A percentile compares a stretch with the other conserved stretches of the same genome.
Evolutionary conservation across 202 grass and related monocot species (phyloP).

Genomic region (Schoenoplectus tabernaemontani): DNA sequence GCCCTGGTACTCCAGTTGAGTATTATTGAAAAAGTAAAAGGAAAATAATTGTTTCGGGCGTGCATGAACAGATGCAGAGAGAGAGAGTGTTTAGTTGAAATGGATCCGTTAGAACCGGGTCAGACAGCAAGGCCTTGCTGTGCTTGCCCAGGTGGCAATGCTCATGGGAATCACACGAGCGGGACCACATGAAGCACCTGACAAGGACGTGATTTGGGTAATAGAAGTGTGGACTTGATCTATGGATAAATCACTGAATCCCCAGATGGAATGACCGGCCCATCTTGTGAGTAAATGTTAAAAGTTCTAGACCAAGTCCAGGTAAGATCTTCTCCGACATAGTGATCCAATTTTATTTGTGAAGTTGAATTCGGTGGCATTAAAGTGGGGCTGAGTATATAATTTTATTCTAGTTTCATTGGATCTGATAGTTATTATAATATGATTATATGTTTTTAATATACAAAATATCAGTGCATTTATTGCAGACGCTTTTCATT

Average conservation of each 20-base stretch:
- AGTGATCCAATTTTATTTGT: slow-evolving; percentile 7
- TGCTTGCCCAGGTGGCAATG: background rate
- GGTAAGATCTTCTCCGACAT: slow-evolving; percentile 9
- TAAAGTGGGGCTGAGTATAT: background rate
- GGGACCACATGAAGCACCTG: slow-evolving; percentile 19
- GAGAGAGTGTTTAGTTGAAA: slow-evolving; percentile 5
- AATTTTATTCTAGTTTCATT: background rate
- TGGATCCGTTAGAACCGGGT: slow-evolving; percentile 7
- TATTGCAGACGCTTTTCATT: background rate
- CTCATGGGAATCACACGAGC: background rate
- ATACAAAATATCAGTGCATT: slow-evolving; percentile 6
- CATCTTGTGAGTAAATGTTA: too few relatives aligned
- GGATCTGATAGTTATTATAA: background rate
- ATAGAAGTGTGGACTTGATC: slow-evolving; percentile 1
- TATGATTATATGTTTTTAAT: background rate
- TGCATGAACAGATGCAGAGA: slow-evolving; percentile 4
- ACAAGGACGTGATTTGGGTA: background rate
- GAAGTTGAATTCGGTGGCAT: slow-evolving; percentile 5
- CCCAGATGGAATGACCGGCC: too few relatives aligned
- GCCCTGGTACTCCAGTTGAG: slow-evolving; percentile 82
- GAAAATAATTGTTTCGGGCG: background rate
- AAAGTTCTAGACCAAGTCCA: slow-evolving; percentile 15
- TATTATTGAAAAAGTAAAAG: slow-evolving; percentile 46
- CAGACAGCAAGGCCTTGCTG: slow-evolving; percentile 1
- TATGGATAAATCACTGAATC: too few relatives aligned